Base-by-base conservation (phyloP, 2,329 filamentous ascomycete species). In the Stachybotrys echinatus region DNA sequence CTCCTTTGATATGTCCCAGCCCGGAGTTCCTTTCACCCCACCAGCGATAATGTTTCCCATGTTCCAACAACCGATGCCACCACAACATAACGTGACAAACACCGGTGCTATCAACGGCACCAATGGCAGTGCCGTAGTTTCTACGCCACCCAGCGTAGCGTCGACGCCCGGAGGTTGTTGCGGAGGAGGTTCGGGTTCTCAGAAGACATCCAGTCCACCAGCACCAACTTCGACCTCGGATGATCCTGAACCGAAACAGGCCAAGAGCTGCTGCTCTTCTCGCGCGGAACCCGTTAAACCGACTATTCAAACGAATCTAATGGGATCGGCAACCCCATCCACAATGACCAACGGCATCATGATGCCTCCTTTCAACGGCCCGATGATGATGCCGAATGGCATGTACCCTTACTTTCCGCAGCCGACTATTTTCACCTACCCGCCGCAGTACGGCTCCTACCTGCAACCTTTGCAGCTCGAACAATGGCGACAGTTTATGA, bases 401-500 rank as follows among this genome's bases (percentile, higher is more conserved):
- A 65, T 73, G 53, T 71, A 69, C 52, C 60, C 65, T 6, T 73
- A 69, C 58, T 74, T 69, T 47, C 58, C 68, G 5, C 72, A 74
- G 34, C 69, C 71, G 2, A 74, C 71, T 17, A 64, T 79, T 17
- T 80, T 77, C 54, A 74, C 74, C 8, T 80, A 80, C 47, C 77
- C 78, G 5, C 68, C 77, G 3, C 71, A 77, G 20, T 79, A 77
- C 58, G 78, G 78, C 7, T 80, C 78, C 1, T 80, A 72, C 55
- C 68, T 77, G 54, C 76, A 80, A 46, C 78, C 78, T 5, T 67
- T 81, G 10, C 75, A 80, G 53, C 76, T 74, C n/a, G 68, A 74
- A 14, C 75, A 77, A 46, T 81, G 76, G 75, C 67, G 72, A 48
- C 71, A 79, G 52, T 64, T 74, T 21, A 71, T 77, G 63, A 66